Conservation (phyloP, 176 grass and related monocot genomes). For the Phoenix dactylifera region DNA sequence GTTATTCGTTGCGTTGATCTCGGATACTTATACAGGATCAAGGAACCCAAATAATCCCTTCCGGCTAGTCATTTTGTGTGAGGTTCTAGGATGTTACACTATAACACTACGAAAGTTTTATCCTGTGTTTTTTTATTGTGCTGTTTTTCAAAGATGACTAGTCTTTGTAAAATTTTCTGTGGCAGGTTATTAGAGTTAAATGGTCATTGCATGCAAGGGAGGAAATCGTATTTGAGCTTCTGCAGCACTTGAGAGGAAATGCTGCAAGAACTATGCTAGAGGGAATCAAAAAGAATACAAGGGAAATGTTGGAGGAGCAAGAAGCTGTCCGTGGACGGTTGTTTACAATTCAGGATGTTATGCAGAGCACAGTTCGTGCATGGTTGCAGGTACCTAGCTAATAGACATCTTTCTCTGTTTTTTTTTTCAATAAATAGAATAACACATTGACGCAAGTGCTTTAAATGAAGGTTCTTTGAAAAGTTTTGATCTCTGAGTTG, state of each 20-base stretch:
- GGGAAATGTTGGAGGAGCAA: constrained; percentile 88
- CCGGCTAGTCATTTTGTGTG: no score
- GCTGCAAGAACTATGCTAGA: constrained; percentile 60
- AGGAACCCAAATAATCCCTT: no score
- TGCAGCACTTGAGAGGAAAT: constrained; percentile 68
- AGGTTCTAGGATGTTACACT: no score
- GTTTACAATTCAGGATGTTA: constrained; percentile 99
- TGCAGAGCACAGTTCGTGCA: constrained; percentile 94
- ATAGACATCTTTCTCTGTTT: background rate
- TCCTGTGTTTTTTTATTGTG: no score
- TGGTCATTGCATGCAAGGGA: constrained; percentile 98
- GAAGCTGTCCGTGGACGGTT: constrained; percentile 89
- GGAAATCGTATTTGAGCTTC: constrained; percentile 83
- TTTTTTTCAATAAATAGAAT: background rate
- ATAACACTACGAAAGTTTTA: no score
- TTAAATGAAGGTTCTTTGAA: no score
- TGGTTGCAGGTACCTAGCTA: constrained; percentile 68
- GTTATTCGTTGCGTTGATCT: no score
- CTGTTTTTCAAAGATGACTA: no score
- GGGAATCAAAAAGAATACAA: constrained; percentile 48
- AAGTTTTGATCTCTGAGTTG: background rate
- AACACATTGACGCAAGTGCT: no score
- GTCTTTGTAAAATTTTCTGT: background rate
- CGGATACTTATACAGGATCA: no score
- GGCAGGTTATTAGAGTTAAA: constrained; percentile 92